Evolutionary conservation across 306 rosid species (phyloP).

Genomic region (cucumber (Cucumis sativus)): DNA sequence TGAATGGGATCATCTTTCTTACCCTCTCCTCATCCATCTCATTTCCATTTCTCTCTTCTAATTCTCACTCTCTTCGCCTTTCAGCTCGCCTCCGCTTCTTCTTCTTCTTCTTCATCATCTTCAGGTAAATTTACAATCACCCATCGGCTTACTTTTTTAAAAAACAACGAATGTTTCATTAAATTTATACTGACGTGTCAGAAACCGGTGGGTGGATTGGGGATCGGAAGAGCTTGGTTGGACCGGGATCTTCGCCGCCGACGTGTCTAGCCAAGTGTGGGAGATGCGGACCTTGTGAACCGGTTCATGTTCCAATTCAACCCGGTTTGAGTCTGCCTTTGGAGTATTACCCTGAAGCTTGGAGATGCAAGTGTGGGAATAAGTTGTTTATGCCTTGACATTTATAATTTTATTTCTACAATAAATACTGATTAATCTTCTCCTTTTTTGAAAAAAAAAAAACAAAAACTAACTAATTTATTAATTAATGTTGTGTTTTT

Average conservation of each 20-base stretch:
- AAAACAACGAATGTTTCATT: too few species aligned
- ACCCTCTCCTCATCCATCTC: not conserved
- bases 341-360: constrained; percentile 95
- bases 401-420: not conserved
- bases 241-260: constrained; percentile 80
- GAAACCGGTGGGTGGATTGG: constrained; percentile 4
- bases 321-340: constrained; percentile 63
- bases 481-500: too few species aligned
- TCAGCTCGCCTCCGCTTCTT: not conserved
- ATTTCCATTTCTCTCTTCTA: not conserved
- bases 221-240: constrained; percentile 24
- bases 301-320: constrained; percentile 79
- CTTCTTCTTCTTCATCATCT: constrained; percentile 22
- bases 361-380: constrained; percentile 90
- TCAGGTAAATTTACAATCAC: constrained; percentile 17
- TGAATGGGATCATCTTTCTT: not conserved
- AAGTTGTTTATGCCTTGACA: constrained; percentile 69
- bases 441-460: not conserved
- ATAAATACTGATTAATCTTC: not conserved
- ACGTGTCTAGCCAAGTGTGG: constrained; percentile 78
- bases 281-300: constrained; percentile 57
- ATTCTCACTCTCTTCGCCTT: too few species aligned
- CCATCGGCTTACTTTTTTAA: not conserved
- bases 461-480: too few species aligned
- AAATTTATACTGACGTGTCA: not conserved